Evolutionary conservation across 2,329 filamentous ascomycete genomes (phyloP).

Genomic region (Pseudogymnoascus sp.): DNA sequence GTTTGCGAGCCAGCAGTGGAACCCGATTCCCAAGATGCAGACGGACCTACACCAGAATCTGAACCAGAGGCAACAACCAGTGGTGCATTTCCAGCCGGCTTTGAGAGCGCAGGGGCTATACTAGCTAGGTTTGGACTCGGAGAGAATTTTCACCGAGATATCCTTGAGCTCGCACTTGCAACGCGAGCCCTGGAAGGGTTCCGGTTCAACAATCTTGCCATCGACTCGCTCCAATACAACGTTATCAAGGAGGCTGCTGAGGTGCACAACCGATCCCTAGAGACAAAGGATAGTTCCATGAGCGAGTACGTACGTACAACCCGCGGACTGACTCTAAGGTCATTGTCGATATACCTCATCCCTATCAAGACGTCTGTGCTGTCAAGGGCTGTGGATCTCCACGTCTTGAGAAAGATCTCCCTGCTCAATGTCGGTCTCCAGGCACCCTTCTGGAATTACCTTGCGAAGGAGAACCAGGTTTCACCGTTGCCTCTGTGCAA

Average conservation of each 20-base stretch:
- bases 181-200: not conserved
- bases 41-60: not conserved
- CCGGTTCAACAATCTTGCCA: not conserved
- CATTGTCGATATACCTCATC: conserved; percentile 48
- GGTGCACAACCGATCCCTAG: not conserved
- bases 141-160: not conserved
- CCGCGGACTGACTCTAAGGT: conserved; percentile 48
- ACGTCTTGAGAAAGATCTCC: conserved; percentile 47
- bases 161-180: not conserved
- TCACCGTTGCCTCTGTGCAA: conserved; percentile 45
- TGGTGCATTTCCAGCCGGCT: not conserved
- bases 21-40: not conserved
- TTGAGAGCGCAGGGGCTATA: not conserved
- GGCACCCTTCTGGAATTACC: conserved; percentile 48
- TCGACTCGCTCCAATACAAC: not conserved
- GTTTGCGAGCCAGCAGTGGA: conserved; percentile 23
- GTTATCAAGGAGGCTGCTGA: not conserved
- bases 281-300: conserved; percentile 20
- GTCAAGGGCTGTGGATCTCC: conserved; percentile 47
- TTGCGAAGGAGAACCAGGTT: conserved; percentile 46
- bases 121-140: too few relatives aligned
- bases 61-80: not conserved
- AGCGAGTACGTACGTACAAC: conserved; percentile 49
- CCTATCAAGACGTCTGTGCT: conserved; percentile 52
- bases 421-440: conserved; percentile 58